Percentiles rank a stretch among this genome's conserved stretches.
Conservation (phyloP, 768 basidiomycete species). For the Mycena belliarum region DNA sequence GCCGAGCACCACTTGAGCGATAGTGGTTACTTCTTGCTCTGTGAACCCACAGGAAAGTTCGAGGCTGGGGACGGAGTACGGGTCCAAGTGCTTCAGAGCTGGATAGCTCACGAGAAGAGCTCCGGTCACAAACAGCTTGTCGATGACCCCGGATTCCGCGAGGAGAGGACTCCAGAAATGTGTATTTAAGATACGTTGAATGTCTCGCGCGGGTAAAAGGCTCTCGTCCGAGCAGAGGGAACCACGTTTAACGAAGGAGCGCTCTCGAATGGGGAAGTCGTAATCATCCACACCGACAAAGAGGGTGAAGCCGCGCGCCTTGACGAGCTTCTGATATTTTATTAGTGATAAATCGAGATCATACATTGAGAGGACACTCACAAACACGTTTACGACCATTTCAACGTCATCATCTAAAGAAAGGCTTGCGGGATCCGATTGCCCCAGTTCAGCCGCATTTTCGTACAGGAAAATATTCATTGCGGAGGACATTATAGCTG, state of each 20-base stretch:
- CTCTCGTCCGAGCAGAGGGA: too few relatives aligned
- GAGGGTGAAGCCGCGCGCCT: background rate
- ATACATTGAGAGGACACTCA: too few relatives aligned
- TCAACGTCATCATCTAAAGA: background rate
- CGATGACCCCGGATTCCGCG: background rate
- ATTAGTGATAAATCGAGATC: too few relatives aligned
- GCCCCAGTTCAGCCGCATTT: conserved; percentile 6
- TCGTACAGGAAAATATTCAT: background rate
- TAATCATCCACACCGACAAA: conserved; percentile 4
- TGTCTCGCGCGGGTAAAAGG: background rate
- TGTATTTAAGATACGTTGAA: background rate
- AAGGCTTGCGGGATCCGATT: background rate
- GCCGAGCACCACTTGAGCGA: background rate
- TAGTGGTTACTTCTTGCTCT: background rate
- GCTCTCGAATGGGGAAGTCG: background rate
- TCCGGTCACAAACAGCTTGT: conserved; percentile 3
- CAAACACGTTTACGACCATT: background rate
- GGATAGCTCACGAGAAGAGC: background rate
- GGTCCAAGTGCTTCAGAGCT: background rate
- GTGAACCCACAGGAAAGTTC: conserved; percentile 11
- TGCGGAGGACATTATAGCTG: background rate
- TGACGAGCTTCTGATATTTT: background rate
- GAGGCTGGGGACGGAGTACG: background rate
- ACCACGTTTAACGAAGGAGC: background rate
- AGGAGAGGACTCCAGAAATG: conserved; percentile 1